These are phyloP conservation scores for Parmales sp. DNA, from an alignment of 108 stramenopile genomes.

Conservation along the genomic window DNA sequence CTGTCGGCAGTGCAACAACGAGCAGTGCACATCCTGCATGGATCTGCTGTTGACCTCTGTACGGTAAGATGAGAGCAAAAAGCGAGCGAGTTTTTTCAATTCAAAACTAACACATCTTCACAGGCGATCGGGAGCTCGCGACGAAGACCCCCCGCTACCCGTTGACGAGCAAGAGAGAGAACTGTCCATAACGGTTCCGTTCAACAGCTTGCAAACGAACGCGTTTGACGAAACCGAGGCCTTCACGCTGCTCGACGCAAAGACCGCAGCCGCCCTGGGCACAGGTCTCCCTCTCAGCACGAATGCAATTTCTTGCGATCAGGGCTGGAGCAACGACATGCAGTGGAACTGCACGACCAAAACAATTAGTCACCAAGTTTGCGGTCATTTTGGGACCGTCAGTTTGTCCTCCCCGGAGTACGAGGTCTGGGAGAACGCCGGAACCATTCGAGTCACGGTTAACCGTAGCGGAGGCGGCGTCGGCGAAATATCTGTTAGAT, in stretches of 20 bases:
- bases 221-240: slow-evolving; percentile 60
- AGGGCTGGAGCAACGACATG: slow-evolving; percentile 26
- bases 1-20: slow-evolving; percentile 46
- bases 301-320: slow-evolving; percentile 38
- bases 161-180: slow-evolving; percentile 55
- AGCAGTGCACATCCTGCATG: slow-evolving; percentile 42
- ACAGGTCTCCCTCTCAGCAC: slow-evolving; percentile 21
- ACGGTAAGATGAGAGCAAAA: too few relatives aligned
- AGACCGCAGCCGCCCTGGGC: neutral
- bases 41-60: slow-evolving; percentile 56
- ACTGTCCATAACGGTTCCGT: slow-evolving; percentile 49
- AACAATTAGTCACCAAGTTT: slow-evolving; percentile 34
- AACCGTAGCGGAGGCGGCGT: slow-evolving; percentile 47
- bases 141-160: slow-evolving; percentile 46
- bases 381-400: slow-evolving; percentile 54
- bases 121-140: slow-evolving; percentile 50
- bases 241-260: slow-evolving; percentile 18
- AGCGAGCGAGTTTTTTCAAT: too few relatives aligned
- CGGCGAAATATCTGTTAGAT: slow-evolving; percentile 38
- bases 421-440: slow-evolving; percentile 31
- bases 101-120: too few relatives aligned
- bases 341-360: slow-evolving; percentile 1
- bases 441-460: slow-evolving; percentile 38
- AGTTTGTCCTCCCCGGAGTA: slow-evolving; percentile 44
- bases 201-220: slow-evolving; percentile 43